phyloP scores from a whole-genome alignment of 2,329 filamentous ascomycete species.

The Colletotrichum trifolii region DNA sequence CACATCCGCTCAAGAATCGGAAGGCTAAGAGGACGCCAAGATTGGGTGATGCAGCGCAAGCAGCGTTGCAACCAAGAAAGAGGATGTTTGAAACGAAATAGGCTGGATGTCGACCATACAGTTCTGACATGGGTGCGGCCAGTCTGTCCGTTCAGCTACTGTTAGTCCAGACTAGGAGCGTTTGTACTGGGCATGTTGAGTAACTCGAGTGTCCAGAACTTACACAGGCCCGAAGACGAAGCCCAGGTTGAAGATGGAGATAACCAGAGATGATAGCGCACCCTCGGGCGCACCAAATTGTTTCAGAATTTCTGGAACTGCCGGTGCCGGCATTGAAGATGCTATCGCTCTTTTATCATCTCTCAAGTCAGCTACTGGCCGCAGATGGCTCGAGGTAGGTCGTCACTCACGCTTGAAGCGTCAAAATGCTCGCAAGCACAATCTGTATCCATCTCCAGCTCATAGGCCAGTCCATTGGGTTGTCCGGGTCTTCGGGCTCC shows the following conservation, averaged over 20 bases:
- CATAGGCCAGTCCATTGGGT: constrained; percentile 17
- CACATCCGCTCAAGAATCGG: constrained; percentile 44
- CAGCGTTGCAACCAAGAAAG: constrained; percentile 46
- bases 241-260: constrained; percentile 62
- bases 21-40: constrained; percentile 46
- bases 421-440: constrained; percentile 25
- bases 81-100: constrained; percentile 44
- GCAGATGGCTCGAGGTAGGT: too few relatives aligned
- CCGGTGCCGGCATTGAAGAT: constrained; percentile 15
- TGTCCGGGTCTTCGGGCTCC: constrained; percentile 14
- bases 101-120: constrained; percentile 46
- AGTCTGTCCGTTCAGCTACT: constrained; percentile 7
- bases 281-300: constrained; percentile 9
- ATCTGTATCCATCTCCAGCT: constrained; percentile 23
- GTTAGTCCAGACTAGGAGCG: neutral
- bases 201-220: constrained; percentile 38
- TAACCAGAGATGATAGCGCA: constrained; percentile 53
- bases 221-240: constrained; percentile 53
- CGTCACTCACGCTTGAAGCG: constrained; percentile 22
- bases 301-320: constrained; percentile 3
- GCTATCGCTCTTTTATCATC: neutral
- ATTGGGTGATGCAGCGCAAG: constrained; percentile 41
- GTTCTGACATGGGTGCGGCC: constrained; percentile 50
- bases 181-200: too few relatives aligned
- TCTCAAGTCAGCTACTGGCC: too few relatives aligned